These are phyloP conservation scores for Phialophora tarda DNA, from an alignment of 2,329 filamentous ascomycete species.

Conservation along the genomic window DNA sequence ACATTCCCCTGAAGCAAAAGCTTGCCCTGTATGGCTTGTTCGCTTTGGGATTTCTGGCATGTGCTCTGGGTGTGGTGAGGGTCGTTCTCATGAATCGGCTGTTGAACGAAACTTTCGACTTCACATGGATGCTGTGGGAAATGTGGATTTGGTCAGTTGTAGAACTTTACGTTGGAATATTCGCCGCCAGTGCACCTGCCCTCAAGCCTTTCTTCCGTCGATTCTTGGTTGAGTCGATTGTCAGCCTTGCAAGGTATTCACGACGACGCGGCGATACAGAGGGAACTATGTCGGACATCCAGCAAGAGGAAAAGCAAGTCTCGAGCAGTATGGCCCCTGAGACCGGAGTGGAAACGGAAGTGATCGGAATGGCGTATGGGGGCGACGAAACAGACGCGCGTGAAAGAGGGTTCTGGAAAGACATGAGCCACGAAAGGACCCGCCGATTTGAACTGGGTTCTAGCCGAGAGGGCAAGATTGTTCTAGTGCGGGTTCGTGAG, in stretches of 20 bases:
- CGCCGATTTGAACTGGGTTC: slow-evolving; percentile 75
- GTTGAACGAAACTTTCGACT: slow-evolving; percentile 34
- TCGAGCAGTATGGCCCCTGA: not conserved
- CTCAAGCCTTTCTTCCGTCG: slow-evolving; percentile 41
- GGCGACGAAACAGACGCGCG: not conserved
- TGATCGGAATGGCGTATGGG: slow-evolving; percentile 17
- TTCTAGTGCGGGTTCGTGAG: slow-evolving; percentile 30
- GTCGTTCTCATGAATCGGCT: slow-evolving; percentile 31
- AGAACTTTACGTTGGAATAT: slow-evolving; percentile 43
- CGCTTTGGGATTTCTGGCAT: slow-evolving; percentile 34
- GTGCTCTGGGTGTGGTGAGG: slow-evolving; percentile 33
- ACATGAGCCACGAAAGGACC: slow-evolving; percentile 65
- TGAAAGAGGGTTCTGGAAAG: slow-evolving; percentile 24
- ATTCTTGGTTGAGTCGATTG: slow-evolving; percentile 24
- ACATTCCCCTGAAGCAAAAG: slow-evolving; percentile 34
- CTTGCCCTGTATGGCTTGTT: slow-evolving; percentile 36
- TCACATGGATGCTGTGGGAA: slow-evolving; percentile 36
- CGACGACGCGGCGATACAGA: not conserved
- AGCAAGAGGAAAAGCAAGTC: not conserved
- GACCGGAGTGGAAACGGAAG: slow-evolving; percentile 16
- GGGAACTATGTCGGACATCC: not conserved
- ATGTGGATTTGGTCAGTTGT: slow-evolving; percentile 41
- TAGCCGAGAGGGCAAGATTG: slow-evolving; percentile 29
- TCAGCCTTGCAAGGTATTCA: slow-evolving; percentile 19
- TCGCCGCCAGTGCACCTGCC: slow-evolving; percentile 42